phyloP scores from a whole-genome alignment of 768 basidiomycete species.

The Kwoniella shandongensis region DNA sequence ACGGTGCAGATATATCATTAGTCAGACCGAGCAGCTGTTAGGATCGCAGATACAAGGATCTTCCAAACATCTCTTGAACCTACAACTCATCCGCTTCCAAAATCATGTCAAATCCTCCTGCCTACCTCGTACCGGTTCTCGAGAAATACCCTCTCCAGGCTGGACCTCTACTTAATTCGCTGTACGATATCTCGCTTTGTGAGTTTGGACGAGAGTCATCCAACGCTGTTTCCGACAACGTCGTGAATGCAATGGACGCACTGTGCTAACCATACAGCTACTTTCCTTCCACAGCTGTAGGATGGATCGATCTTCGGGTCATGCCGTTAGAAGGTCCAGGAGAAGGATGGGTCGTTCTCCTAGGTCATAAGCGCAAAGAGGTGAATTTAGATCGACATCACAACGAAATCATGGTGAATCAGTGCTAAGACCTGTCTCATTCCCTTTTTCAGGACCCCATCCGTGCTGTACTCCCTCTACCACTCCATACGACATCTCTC shows the following conservation, averaged over 20 bases:
- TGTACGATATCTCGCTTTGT: constrained; percentile 50
- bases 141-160: constrained; percentile 43
- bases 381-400: constrained; percentile 22
- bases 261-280: not conserved
- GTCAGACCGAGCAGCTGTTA: too few relatives aligned
- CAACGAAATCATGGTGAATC: not conserved
- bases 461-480: constrained; percentile 44
- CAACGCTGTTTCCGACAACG: too few relatives aligned
- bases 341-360: constrained; percentile 42
- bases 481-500: constrained; percentile 47
- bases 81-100: too few relatives aligned
- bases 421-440: not conserved
- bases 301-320: constrained; percentile 48
- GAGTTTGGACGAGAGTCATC: constrained; percentile 6
- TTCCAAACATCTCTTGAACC: too few relatives aligned
- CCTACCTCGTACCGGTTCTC: constrained; percentile 24
- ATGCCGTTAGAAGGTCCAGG: constrained; percentile 29
- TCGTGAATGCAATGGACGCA: too few relatives aligned
- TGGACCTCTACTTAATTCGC: constrained; percentile 43
- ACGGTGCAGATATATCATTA: too few relatives aligned
- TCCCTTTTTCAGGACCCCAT: constrained; percentile 39
- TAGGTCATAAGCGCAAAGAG: constrained; percentile 44
- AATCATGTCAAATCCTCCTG: constrained; percentile 1
- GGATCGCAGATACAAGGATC: too few relatives aligned
- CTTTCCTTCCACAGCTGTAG: constrained; percentile 34